Evolutionary conservation across 345 rosid genomes (phyloP), one percentile per base, ranked within the genome.

Genomic region (Brassica nigra): DNA sequence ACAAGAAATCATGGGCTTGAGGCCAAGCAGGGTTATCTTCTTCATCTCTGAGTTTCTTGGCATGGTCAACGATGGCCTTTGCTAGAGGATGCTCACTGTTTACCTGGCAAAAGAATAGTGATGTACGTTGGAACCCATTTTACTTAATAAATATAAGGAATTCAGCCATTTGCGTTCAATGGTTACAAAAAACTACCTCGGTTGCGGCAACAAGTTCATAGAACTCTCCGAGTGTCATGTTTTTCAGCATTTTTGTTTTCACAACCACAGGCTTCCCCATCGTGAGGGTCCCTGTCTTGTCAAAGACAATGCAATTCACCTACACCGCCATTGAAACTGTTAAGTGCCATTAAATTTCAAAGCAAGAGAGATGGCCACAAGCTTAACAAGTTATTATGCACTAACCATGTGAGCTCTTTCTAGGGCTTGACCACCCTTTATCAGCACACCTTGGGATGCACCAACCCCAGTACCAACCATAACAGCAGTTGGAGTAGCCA

Each of bases 381-480:
- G 31, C 64, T 59, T 27, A 27, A 75, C 29, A 70, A 49, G 55
- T 55, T 11, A 39, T 14, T 1, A 6, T 33, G 27, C 29, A 70
- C 76, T 34, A 63, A 95, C 99, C 90, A 87, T 92, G 73, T 91
- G 90, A 61, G 99, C 92, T 65, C 84, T 88, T 87, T 95, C 92
- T 54, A 95, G 78, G 9, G 99, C 98, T 79, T 92, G 97, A 20
- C 99, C 99, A n/a, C 99, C 97, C 83, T 95, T 95, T 47, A 95
- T 91, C 33, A 95, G 84, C 37, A 95, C 92, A 18, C 99, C 99
- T 78, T 86, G 97, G 39, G 99, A 95, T 62, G 99, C 99, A 66
- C 99, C 97, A 42, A 92, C 97, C 47, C 99, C 99, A 4, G 99
- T 92, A 20, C 97, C 99, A 44, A 95, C 99, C 99, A 95, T 95